Evolutionary conservation across 2,329 filamentous ascomycete species (phyloP).

Genomic region (Neofusicoccum laricinum): DNA sequence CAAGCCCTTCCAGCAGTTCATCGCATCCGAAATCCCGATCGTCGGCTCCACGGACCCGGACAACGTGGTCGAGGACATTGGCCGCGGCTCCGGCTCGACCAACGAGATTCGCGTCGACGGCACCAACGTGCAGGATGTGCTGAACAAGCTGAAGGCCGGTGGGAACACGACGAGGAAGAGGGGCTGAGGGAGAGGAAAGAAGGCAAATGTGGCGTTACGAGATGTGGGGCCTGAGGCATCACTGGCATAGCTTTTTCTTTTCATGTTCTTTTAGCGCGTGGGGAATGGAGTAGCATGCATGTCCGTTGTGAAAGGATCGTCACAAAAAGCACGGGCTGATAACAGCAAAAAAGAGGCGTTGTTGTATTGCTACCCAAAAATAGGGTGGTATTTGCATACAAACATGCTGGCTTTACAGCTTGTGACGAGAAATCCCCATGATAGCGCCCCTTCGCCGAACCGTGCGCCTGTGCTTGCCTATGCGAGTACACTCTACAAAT

Average conservation of each 20-base stretch:
- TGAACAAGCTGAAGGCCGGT: slow-evolving; percentile 34
- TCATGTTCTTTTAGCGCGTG: background rate
- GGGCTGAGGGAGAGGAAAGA: slow-evolving; percentile 22
- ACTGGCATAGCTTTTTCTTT: background rate
- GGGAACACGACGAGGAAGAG: slow-evolving; percentile 32
- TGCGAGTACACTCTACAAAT: background rate
- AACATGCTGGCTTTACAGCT: background rate
- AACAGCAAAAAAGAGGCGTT: background rate
- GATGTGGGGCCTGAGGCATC: background rate
- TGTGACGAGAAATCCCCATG: background rate
- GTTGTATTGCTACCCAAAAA: slow-evolving; percentile 1
- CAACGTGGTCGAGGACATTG: slow-evolving; percentile 46
- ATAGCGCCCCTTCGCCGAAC: background rate
- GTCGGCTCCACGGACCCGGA: slow-evolving; percentile 65
- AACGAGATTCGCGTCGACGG: slow-evolving; percentile 29
- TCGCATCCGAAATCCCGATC: slow-evolving; percentile 64
- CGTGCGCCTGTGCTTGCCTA: background rate
- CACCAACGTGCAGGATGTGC: slow-evolving; percentile 32
- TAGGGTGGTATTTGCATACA: slow-evolving; percentile 6
- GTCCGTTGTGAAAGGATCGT: background rate
- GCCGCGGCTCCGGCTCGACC: slow-evolving; percentile 25
- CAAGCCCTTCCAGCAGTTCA: slow-evolving; percentile 73
- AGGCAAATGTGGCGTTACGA: background rate
- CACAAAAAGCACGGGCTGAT: background rate
- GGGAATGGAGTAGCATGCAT: background rate